These are phyloP conservation scores for Bipolaris bicolor DNA, from an alignment of 2,329 filamentous ascomycete species.

Conservation along the genomic window DNA sequence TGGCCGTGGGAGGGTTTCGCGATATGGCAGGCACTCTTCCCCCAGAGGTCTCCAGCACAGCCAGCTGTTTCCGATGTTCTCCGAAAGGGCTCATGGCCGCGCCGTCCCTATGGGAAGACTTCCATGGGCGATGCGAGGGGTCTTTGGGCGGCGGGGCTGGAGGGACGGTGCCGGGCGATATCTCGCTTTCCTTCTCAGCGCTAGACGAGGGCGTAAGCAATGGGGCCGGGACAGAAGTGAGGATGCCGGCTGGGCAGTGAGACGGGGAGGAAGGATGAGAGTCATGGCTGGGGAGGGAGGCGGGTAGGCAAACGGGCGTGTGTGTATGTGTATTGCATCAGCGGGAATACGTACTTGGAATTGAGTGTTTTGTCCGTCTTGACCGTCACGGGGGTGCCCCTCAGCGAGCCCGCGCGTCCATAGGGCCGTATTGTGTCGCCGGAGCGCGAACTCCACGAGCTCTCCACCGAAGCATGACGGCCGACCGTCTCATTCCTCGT, in stretches of 20 bases:
- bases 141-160: conserved; percentile 47
- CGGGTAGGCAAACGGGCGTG: conserved; percentile 1
- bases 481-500: conserved; percentile 68
- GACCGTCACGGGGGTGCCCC: conserved; percentile 54
- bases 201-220: conserved; percentile 44
- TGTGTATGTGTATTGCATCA: conserved; percentile 11
- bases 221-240: conserved; percentile 11
- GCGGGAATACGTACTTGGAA: conserved; percentile 49
- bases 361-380: conserved; percentile 62
- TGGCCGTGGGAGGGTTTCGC: conserved; percentile 63
- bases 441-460: conserved; percentile 71
- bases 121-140: conserved; percentile 40
- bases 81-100: conserved; percentile 64
- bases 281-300: not conserved
- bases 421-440: conserved; percentile 66
- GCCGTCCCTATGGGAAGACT: conserved; percentile 61
- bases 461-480: conserved; percentile 71
- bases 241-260: conserved; percentile 27
- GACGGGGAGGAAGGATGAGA: conserved; percentile 29
- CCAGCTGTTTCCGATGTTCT: conserved; percentile 75
- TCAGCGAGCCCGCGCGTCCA: conserved; percentile 43
- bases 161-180: conserved; percentile 48
- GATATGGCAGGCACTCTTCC: conserved; percentile 62
- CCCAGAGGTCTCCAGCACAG: conserved; percentile 68
- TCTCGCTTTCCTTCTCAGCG: conserved; percentile 54